Percentiles rank a stretch among this genome's conserved stretches.
Conservation (phyloP, 768 basidiomycete species). For the Crepidotus variabilis region DNA sequence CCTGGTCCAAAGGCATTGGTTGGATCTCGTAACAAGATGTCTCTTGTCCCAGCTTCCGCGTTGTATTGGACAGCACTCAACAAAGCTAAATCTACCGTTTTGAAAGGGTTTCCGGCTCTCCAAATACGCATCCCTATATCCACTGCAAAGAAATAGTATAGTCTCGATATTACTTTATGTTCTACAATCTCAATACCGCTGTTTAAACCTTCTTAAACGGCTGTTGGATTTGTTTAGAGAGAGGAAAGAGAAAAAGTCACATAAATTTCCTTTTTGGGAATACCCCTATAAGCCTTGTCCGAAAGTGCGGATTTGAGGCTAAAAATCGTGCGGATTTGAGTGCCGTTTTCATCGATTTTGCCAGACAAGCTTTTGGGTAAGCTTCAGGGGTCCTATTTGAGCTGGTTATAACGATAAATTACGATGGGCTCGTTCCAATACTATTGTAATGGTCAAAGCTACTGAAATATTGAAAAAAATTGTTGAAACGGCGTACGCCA, state of each 20-base stretch:
- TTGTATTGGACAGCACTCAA: not conserved
- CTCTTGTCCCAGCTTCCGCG: not conserved
- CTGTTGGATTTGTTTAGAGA: too few relatives aligned
- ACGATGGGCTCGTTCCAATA: too few relatives aligned
- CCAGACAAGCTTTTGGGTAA: not conserved
- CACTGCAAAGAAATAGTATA: not conserved
- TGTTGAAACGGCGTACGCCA: too few relatives aligned
- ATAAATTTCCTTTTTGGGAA: not conserved
- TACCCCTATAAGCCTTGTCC: not conserved
- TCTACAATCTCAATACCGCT: not conserved
- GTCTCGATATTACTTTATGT: not conserved
- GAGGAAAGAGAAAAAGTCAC: too few relatives aligned
- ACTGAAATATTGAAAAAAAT: too few relatives aligned
- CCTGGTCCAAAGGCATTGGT: not conserved
- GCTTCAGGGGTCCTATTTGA: not conserved
- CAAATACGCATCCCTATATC: not conserved
- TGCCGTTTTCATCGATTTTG: not conserved
- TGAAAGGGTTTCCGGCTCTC: not conserved
- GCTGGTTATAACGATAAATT: too few relatives aligned
- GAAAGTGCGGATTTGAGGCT: not conserved
- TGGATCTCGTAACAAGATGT: not conserved
- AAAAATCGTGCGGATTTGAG: not conserved
- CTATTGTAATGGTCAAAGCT: too few relatives aligned
- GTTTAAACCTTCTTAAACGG: too few relatives aligned
- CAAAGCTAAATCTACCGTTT: not conserved